Evolutionary conservation across 192 early-diverging fungal genomes (phyloP).

Genomic region (Rhizoclosmatium sp.): DNA sequence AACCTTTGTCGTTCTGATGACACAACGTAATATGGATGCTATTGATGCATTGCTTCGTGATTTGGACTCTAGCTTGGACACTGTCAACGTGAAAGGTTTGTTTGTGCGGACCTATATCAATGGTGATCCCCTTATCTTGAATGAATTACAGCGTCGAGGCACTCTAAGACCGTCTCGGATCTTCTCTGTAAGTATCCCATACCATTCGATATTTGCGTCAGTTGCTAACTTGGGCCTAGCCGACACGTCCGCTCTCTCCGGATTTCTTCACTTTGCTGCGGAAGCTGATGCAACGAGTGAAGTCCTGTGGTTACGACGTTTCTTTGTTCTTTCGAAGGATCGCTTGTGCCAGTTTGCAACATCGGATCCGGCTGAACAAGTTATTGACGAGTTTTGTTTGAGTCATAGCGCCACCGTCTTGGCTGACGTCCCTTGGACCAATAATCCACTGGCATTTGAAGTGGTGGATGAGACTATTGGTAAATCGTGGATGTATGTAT

Average conservation of each 20-base stretch:
- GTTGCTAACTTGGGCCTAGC: background rate
- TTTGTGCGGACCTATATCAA: background rate
- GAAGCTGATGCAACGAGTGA: background rate
- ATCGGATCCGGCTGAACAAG: background rate
- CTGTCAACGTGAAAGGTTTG: background rate
- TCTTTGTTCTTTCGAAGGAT: constrained; percentile 17
- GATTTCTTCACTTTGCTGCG: constrained; percentile 2
- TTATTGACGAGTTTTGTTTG: background rate
- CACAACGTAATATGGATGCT: background rate
- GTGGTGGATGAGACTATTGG: background rate
- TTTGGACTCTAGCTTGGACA: constrained; percentile 2
- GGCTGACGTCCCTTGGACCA: background rate
- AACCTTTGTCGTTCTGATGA: background rate
- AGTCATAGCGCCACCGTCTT: background rate
- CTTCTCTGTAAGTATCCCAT: constrained; percentile 10
- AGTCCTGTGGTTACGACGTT: background rate
- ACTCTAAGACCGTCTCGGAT: background rate
- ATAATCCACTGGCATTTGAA: constrained; percentile 22
- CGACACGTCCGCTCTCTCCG: constrained; percentile 10
- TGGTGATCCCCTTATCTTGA: background rate
- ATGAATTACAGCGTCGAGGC: too few relatives aligned
- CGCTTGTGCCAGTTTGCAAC: constrained; percentile 8
- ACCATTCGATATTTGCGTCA: background rate
- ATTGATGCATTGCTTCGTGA: constrained; percentile 15
- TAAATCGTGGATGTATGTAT: constrained; percentile 18